Conservation (phyloP, 768 basidiomycete species). For the Cystofilobasidium capitatum region DNA sequence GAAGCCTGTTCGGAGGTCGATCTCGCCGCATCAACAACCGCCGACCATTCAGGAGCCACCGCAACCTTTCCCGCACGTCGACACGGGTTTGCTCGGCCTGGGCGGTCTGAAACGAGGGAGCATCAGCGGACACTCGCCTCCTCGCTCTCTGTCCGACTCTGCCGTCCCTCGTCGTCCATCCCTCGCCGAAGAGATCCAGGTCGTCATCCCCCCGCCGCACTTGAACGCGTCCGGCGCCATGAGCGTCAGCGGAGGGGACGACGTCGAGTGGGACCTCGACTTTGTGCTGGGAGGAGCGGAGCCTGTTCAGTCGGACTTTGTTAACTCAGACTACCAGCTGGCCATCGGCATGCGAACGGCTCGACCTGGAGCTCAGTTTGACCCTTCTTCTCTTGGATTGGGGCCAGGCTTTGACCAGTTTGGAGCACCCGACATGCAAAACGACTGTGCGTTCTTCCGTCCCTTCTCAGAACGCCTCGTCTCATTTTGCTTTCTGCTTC, state of each 20-base stretch:
- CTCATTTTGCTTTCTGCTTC: neutral
- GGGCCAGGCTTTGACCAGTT: neutral
- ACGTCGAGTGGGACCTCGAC: slow-evolving; percentile 26
- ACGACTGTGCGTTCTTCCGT: slow-evolving; percentile 18
- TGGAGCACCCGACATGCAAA: slow-evolving; percentile 2
- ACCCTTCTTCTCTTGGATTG: neutral
- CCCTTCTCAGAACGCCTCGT: neutral
- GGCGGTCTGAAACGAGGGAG: slow-evolving; percentile 6
- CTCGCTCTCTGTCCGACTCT: slow-evolving; percentile 26
- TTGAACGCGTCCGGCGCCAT: neutral
- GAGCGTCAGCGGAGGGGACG: slow-evolving; percentile 14
- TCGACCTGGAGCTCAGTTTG: neutral
- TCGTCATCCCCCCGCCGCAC: neutral
- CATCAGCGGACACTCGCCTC: slow-evolving; percentile 2
- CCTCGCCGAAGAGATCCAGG: slow-evolving; percentile 19
- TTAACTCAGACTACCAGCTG: neutral
- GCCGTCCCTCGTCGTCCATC: slow-evolving; percentile 26
- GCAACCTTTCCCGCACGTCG: neutral
- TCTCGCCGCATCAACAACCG: neutral
- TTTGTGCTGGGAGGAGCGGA: slow-evolving; percentile 20
- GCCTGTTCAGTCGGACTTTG: neutral
- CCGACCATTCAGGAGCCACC: neutral
- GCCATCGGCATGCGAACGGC: neutral
- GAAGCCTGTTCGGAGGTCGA: neutral
- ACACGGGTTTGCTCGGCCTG: neutral